Evolutionary conservation across 371 early-diverging fungal genomes (phyloP).

Genomic region (Mortierella sp.): DNA sequence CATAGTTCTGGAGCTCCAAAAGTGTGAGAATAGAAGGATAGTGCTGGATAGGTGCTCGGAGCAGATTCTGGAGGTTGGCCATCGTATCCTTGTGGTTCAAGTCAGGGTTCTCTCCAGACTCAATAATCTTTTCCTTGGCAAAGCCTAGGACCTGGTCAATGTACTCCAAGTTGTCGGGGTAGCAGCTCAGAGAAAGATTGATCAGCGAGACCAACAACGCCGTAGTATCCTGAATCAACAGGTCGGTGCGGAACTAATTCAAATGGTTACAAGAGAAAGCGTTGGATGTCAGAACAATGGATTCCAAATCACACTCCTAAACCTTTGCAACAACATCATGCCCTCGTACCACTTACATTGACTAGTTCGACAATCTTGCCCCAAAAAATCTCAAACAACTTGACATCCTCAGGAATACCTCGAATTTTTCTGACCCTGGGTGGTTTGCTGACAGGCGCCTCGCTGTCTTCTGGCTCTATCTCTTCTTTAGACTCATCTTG

Average conservation of each 20-base stretch:
- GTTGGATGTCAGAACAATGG: too few species aligned
- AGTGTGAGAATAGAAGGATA: slow-evolving; percentile 73
- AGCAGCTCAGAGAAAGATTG: slow-evolving; percentile 92
- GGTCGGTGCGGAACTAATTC: slow-evolving; percentile 84
- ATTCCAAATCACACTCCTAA: too few species aligned
- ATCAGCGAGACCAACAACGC: slow-evolving; percentile 87
- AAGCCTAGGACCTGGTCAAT: slow-evolving; percentile 90
- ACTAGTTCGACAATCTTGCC: slow-evolving; percentile 89
- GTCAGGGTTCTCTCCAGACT: slow-evolving; percentile 64
- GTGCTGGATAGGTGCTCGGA: slow-evolving; percentile 80
- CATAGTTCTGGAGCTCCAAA: slow-evolving; percentile 74
- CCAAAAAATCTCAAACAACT: slow-evolving; percentile 96
- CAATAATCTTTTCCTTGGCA: slow-evolving; percentile 72
- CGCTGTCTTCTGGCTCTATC: slow-evolving; percentile 48
- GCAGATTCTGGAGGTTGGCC: slow-evolving; percentile 70
- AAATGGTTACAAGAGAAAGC: neutral
- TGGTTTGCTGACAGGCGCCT: slow-evolving; percentile 34
- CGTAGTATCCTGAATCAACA: slow-evolving; percentile 89
- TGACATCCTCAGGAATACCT: slow-evolving; percentile 87
- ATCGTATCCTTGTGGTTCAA: slow-evolving; percentile 68
- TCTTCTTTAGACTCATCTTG: slow-evolving; percentile 42
- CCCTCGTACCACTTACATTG: slow-evolving; percentile 60
- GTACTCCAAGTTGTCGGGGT: slow-evolving; percentile 88
- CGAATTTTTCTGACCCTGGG: slow-evolving; percentile 56
- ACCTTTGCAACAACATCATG: too few species aligned